These are phyloP conservation scores for Asterochloris erici DNA, from an alignment of 139 green algal species.

Conservation along the genomic window DNA sequence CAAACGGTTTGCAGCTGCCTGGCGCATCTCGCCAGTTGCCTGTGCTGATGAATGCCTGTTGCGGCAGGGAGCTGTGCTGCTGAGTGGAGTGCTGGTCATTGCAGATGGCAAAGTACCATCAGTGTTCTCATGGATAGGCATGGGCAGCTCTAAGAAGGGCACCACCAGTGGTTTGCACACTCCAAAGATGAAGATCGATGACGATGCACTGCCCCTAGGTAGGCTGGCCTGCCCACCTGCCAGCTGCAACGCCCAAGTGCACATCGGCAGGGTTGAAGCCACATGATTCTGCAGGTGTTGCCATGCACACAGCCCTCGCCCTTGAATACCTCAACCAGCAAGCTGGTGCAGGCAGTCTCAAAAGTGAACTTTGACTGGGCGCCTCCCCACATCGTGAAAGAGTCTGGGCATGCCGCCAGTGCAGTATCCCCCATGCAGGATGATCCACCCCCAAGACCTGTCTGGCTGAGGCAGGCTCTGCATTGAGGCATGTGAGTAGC, in stretches of 20 bases:
- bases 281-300: no score
- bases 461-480: no score
- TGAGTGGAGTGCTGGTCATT: background rate
- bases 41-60: background rate
- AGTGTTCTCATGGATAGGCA: slow-evolving; percentile 80
- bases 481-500: no score
- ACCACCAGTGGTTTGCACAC: slow-evolving; percentile 69
- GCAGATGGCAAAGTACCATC: slow-evolving; percentile 38
- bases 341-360: no score
- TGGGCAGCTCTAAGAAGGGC: slow-evolving; percentile 66
- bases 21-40: background rate
- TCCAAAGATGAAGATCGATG: slow-evolving; percentile 73
- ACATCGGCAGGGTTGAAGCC: no score
- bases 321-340: no score
- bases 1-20: slow-evolving; percentile 9
- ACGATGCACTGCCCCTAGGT: slow-evolving; percentile 69
- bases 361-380: no score
- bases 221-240: slow-evolving; percentile 59
- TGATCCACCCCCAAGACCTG: no score
- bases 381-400: no score
- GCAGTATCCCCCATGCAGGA: no score
- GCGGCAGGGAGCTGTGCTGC: background rate
- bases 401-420: no score
- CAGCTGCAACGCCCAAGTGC: slow-evolving; percentile 33
- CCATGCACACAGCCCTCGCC: no score